These are phyloP conservation scores for Naganishia sp. DNA, from an alignment of 1,284 basidiomycete genomes.

Conservation along the genomic window DNA sequence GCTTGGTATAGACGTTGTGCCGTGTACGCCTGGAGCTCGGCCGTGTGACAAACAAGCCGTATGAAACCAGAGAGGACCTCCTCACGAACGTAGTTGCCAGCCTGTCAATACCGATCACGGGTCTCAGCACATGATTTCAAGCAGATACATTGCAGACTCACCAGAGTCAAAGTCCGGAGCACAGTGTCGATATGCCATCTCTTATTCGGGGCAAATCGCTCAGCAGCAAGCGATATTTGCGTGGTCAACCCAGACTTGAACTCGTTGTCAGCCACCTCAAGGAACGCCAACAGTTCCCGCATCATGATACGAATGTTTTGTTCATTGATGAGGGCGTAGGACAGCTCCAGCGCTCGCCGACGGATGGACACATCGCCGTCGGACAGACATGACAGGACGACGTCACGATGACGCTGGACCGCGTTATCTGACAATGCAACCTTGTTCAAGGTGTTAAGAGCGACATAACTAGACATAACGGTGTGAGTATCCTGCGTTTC, in stretches of 20 bases:
- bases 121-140: neutral
- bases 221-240: conserved; percentile 93
- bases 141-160: conserved; percentile 54
- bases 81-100: conserved; percentile 98
- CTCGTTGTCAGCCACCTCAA: conserved; percentile 98
- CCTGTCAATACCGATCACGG: conserved; percentile 57
- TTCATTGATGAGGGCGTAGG: conserved; percentile 97
- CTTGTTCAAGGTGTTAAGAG: conserved; percentile 97
- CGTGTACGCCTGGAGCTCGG: conserved; percentile 94
- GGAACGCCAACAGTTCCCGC: conserved; percentile 88
- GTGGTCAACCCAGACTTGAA: conserved; percentile 98
- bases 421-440: conserved; percentile 98
- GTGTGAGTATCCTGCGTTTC: neutral
- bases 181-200: conserved; percentile 99
- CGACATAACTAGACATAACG: conserved; percentile 74
- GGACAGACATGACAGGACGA: conserved; percentile 94
- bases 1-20: conserved; percentile 88
- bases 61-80: conserved; percentile 95
- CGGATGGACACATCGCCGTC: conserved; percentile 99
- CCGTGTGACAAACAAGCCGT: conserved; percentile 92
- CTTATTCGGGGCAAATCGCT: conserved; percentile 95
- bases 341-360: conserved; percentile 91
- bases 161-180: conserved; percentile 85
- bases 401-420: conserved; percentile 96
- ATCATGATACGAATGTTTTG: conserved; percentile 89